A percentile compares a stretch with the other conserved stretches of the same genome.
These are phyloP conservation scores for Marchantia polymorpha DNA, from an alignment of 225 moss, liverwort and hornwort species.

Conservation along the genomic window DNA sequence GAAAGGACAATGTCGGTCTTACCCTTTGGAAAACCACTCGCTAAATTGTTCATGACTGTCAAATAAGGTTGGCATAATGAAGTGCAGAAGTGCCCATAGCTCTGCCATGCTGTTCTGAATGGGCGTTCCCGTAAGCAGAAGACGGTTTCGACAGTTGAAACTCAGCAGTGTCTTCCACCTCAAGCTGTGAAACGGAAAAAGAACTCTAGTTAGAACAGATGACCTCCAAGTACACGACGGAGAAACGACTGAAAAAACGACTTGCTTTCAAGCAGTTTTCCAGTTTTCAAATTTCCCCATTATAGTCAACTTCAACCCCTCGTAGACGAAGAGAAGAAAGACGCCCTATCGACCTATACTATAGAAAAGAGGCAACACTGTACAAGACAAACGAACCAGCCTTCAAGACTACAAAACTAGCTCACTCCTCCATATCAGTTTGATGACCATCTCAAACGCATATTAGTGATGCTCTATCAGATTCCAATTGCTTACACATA, in stretches of 20 bases:
- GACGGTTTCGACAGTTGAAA: constrained; percentile 96
- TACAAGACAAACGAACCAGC: background rate
- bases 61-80: constrained; percentile 99
- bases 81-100: constrained; percentile 95
- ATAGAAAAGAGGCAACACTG: background rate
- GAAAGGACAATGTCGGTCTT: constrained; percentile 1
- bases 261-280: background rate
- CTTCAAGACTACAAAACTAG: background rate
- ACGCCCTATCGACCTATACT: background rate
- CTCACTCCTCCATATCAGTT: background rate
- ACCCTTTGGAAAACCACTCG: constrained; percentile 99
- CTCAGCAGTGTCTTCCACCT: constrained; percentile 97
- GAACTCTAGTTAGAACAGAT: background rate
- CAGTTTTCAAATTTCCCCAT: background rate
- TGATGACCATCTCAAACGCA: background rate
- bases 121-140: constrained; percentile 91
- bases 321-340: background rate
- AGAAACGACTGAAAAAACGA: background rate
- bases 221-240: background rate
- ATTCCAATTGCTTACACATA: background rate
- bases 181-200: constrained; percentile 49
- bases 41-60: constrained; percentile 99
- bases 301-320: too few species aligned
- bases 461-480: background rate
- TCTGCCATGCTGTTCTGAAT: constrained; percentile 99